Base-by-base conservation (phyloP, 2,329 filamentous ascomycete species). In the Plenodomus lindquistii region DNA sequence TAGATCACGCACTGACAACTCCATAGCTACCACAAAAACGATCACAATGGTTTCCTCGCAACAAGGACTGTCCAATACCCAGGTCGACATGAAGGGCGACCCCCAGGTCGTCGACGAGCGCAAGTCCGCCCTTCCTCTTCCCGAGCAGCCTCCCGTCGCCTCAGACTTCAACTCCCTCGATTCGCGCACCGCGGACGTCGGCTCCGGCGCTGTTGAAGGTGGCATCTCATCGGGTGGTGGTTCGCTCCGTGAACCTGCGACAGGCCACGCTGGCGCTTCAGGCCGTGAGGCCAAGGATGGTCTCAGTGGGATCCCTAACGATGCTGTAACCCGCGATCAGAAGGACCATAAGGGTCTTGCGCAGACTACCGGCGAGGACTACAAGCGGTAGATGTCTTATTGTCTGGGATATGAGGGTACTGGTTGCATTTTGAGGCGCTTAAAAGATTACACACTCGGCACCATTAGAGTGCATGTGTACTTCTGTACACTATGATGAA, bases 111-210 rank as follows among this genome's bases (percentile, higher is more conserved):
- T 92, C 67, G 82, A 85, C 43, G 75, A 88, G 71, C 80, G 80
- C 65, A 80, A 86, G 75, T 75, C 85, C 71, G 90, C 91, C 74
- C 85, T 95, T 24, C 88, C 88, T 42, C 83, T 92, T 42, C 90
- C 89, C 16, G 88, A 93, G 2, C 80, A 92, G 58, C 89, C 89
- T 18, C 88, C 88, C 1, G 76, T 74, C n/a, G 75, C 84, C n/a
- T 88, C 87, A 4, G 89, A 94, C 78, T 91, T 85, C 81, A 85
- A 92, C 70, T 89, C 86, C 0, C 78, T 81, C 42, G 88, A 93
- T 63, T 79, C 79, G 24, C 76, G 82, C 54, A 89, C 76, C 46
- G 85, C 89, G 66, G 87, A 89, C 66, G 84, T 89, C 40, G 87
- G 87, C 55, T 83, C 85, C 29, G 86, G 87, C 17, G 73, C 79